Evolutionary conservation across 1,284 basidiomycete genomes (phyloP), one percentile per base, ranked within the genome.

Genomic region (Apiotrichum gamsii): DNA sequence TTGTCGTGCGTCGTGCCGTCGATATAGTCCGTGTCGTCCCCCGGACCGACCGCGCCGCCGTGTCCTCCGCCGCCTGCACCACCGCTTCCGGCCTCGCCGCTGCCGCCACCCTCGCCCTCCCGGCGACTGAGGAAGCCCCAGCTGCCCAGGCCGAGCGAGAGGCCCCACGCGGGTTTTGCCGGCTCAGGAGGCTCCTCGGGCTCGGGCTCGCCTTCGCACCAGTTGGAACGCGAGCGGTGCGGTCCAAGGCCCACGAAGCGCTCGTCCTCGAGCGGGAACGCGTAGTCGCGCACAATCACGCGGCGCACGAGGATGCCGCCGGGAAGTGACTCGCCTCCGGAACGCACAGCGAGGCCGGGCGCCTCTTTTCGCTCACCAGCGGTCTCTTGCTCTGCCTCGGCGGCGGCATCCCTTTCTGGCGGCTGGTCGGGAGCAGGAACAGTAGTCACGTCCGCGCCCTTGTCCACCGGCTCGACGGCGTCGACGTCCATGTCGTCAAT

Each of bases 221-320:
- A 48, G 51, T 58, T 49, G 23, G 41, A 45, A 16, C 28, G 21
- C 24, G 56, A 43, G 20, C 48, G 42, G n/a, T 46, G 38, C 15
- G 44, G 47, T 0, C 51, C 52, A 8, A 51, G 50, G 4, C 69
- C 65, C n/a, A 52, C 44, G 52, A 58, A 57, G 16, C 67, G 59
- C 9, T 61, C 61, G 51, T 71, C 69, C 3, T 48, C 36, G 3
- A 43, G 15, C 3, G 54, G 38, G 39, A 58, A 71, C 2, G 63
- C 69, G 45, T 57, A 71, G 43, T 71, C 69, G 32, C 65, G 61
- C 15, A 71, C 60, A 18, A 62, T 43, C 6, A 67, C 52, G n/a
- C 52, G 52, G 14, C 52, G 52, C 8, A 40, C 31, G 15, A 50
- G 38, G n/a, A n/a, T n/a, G n/a, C n/a, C n/a, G n/a, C n/a, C n/a